Base-by-base conservation (phyloP, 1,284 basidiomycete species). In the Psilocybe mexicana region DNA sequence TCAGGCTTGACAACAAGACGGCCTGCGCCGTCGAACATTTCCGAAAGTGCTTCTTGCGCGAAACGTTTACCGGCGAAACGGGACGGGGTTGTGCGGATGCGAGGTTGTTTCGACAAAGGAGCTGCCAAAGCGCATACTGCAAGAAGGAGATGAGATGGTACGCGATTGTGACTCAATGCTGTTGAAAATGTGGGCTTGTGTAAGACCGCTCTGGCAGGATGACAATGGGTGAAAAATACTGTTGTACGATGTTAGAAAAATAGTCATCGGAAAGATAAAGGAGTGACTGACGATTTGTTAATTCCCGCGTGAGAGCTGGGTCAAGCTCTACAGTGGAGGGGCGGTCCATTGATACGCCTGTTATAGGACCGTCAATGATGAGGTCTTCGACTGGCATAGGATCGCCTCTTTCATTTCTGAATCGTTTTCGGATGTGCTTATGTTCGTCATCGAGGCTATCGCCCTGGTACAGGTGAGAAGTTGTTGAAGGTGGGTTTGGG, bases 171-270 rank as follows among this genome's bases (percentile, higher is more conserved):
- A 56, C 81, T 81, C 6, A 92, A 79, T 33, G 82, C 78, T 2
- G 82, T 77, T 30, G 84, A 78, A 67, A 92, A 92, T 10, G 86
- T 84, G 12, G 90, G 84, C 57, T 88, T 87, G 72, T 92, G 90
- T 46, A 92, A 80, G 62, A 91, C 80, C 65, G 86, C 79, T 43
- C 86, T 82, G 59, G 85, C 82, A 8, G 90, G 90, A 67, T 92
- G 87, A 65, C 85, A 86, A 70, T 90, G 89, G 25, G 89, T 80
- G 69, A 92, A 92, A 71, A 92, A 92, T 10, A 92, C 89, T 92
- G 65, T 52, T 49, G 50, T 52, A 46, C 50, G 33, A 57, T 59
- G 48, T 51, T 49, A 52, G 61, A 60, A 57, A 60, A 28, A 55
- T 48, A 55, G 38, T 57, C 57, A 55, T 48, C 45, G 30, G 52